Base-by-base conservation (phyloP, 148 eudicot species). In the Vaccinium darrowii region DNA sequence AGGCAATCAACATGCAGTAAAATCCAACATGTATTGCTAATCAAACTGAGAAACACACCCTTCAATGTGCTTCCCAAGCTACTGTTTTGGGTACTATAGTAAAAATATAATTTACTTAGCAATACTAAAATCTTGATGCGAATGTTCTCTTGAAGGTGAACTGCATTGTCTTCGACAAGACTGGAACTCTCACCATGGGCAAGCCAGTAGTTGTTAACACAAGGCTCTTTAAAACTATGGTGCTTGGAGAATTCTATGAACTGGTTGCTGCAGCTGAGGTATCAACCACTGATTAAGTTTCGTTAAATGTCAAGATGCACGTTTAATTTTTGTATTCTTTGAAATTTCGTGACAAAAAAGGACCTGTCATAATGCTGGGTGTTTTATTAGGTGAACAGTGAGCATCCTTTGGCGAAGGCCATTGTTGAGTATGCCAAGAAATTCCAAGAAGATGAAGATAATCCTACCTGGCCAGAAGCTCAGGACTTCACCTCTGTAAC, bases 191-290 rank as follows among this genome's bases (percentile, higher is more conserved):
- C 63, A 97, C 99, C 49, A 87, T 88, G 63, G 99, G 99, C 27
- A 93, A 94, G 91, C 99, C 99, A 16, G 90, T 91, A 83, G 96
- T 97, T 11, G 94, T 94, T 75, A 90, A 84, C 86, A 92, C 95
- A n/a, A 87, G 86, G 73, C 91, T 97, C 50, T 79, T 97, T 63
- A 92, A 88, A 83, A 90, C 84, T 81, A 93, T 93, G 92, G 90
- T 90, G 23, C 94, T 93, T 75, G 82, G 60, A 79, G 95, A 97
- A 62, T 93, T 96, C 82, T 95, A 90, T 84, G 93, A 94, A 82
- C 79, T 95, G 74, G 90, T 91, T 75, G 98, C 99, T 81, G 97
- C 98, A 83, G 93, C 91, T 81, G 99, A 97, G 99, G 99, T 97
- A 92, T 10, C 14, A 39, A 39, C 13, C 0, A 4, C 25, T 2